Base-by-base conservation (phyloP, 306 rosid species). In the Vicia sativa region DNA sequence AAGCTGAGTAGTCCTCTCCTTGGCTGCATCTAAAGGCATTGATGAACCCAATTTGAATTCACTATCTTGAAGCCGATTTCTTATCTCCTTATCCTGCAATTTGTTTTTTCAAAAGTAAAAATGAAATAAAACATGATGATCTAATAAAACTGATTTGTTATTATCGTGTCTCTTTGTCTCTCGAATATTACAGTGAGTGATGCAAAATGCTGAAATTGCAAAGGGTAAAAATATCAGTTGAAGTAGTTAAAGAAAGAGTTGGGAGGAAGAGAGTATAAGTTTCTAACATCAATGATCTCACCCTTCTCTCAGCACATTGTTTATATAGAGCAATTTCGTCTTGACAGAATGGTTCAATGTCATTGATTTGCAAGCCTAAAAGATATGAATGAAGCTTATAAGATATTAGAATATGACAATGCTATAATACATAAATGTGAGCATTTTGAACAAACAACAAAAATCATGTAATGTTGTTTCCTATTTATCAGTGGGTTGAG, bases 331-430 rank as follows among this genome's bases (percentile, higher is more conserved):
- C 95, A 77, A 93, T 81, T 86, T 90, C 96, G 45, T 90, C 97
- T 81, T 93, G 99, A 79, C 99, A 90, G 75, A 90, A 93, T 35
- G 97, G 97, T 81, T 93, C 99, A 13, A 93, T 86, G 80, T 93
- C 92, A 68, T 95, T 90, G 77, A 95, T 84, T 77, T 95, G 99
- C 85, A 90, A 79, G 82, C 99, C 97, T 93, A 52, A 68, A 80
- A 68, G 18, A 72, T 78, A 66, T 45, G 37, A 74, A 74, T 38
- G 10, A 70, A 60, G 73, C 62, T 65, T 35, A 37, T 54, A 45
- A 73, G 16, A 37, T 44, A 23, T 38, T 65, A 62, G 52, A 31
- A 60, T 31, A 44, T 9, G 37, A 35, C 29, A 11, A n/a, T 11
- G 29, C 12, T 41, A 21, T 14, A 55, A 80, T 9, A 69, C 25